Conservation (phyloP, 257 asterid genomes). For the Solanum lignicaule region DNA sequence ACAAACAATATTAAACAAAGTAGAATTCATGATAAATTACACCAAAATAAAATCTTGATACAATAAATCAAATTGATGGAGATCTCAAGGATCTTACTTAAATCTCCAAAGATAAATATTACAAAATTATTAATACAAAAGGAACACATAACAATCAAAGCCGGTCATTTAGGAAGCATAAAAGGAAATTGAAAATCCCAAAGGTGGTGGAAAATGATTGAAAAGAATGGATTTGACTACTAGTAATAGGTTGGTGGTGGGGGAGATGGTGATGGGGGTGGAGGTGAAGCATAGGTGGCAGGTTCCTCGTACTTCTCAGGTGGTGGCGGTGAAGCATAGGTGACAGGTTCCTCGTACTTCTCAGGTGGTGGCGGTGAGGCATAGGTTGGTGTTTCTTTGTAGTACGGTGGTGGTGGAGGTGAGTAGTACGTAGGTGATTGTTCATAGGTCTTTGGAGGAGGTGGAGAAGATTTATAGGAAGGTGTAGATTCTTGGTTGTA, state of each 20-base stretch:
- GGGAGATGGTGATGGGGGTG: neutral
- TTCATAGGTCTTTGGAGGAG: neutral
- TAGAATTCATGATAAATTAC: neutral
- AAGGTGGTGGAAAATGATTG: neutral
- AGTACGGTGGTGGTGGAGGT: neutral
- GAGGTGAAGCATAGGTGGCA: neutral
- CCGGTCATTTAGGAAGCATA: neutral
- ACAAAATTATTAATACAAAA: neutral
- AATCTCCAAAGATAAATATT: neutral
- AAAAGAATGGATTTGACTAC: neutral
- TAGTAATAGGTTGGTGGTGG: neutral
- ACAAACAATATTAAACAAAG: neutral
- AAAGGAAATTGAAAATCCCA: neutral
- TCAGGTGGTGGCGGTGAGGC: neutral
- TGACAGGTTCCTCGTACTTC: neutral
- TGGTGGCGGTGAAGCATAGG: neutral
- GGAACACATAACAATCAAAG: neutral
- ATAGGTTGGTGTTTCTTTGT: neutral
- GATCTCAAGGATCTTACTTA: neutral
- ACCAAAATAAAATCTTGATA: neutral
- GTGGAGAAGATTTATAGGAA: neutral
- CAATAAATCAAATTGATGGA: neutral
- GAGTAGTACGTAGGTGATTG: neutral
- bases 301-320: neutral
- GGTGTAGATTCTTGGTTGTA: neutral